These are phyloP conservation scores for Penicillium sp. DNA, from an alignment of 2,329 filamentous ascomycete species.

Conservation along the genomic window DNA sequence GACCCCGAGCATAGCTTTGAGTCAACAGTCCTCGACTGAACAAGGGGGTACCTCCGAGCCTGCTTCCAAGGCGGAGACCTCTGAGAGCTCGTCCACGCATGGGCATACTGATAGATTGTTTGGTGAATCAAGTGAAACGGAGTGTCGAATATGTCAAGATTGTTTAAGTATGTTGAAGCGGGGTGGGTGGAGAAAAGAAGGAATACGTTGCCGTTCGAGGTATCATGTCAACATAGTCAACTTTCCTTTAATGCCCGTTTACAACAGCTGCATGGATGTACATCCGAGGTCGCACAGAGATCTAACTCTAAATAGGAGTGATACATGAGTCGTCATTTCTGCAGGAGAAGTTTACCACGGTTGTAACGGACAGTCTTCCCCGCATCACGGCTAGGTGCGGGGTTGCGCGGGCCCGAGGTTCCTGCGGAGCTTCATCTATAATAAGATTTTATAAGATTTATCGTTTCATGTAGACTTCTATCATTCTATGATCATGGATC, in stretches of 20 bases:
- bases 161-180: no score
- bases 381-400: not conserved
- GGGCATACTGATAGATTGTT: conserved; percentile 8
- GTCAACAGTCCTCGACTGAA: conserved; percentile 20
- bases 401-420: not conserved
- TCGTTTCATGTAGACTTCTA: no score
- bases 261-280: not conserved
- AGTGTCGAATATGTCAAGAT: not conserved
- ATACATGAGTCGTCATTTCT: not conserved
- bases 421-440: not conserved
- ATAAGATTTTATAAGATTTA: no score
- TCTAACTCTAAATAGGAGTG: not conserved
- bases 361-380: not conserved
- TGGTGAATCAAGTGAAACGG: not conserved
- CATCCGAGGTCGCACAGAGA: not conserved
- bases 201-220: no score
- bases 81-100: conserved; percentile 4
- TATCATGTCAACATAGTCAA: no score
- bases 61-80: conserved; percentile 4
- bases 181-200: no score
- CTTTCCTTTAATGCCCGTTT: not conserved
- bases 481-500: no score
- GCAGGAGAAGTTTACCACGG: not conserved
- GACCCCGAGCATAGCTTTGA: conserved; percentile 26
- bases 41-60: not conserved